Percentiles rank a stretch among this genome's conserved stretches.
These are phyloP conservation scores for Butyriboletus loyo DNA, from an alignment of 768 basidiomycete genomes.

Conservation along the genomic window DNA sequence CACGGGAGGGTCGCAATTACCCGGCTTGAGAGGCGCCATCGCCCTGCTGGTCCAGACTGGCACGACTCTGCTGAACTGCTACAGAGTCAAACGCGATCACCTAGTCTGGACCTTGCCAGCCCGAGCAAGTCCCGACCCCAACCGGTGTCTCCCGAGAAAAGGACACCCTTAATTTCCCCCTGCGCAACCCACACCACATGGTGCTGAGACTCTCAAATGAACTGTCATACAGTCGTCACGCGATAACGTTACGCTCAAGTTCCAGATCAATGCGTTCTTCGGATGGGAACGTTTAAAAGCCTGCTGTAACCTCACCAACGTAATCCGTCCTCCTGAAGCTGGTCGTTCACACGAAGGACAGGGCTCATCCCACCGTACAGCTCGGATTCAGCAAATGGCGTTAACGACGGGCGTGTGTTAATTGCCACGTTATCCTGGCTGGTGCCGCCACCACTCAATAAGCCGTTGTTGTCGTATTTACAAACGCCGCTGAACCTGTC, in stretches of 20 bases:
- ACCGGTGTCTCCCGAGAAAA: too few relatives aligned
- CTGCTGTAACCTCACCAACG: conserved; percentile 16
- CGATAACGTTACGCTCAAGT: conserved; percentile 1
- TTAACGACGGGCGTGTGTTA: conserved; percentile 1
- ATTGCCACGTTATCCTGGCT: conserved; percentile 11
- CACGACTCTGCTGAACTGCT: too few relatives aligned
- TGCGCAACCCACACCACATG: too few relatives aligned
- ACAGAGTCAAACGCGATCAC: too few relatives aligned
- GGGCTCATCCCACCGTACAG: conserved; percentile 5
- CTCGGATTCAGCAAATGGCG: conserved; percentile 1
- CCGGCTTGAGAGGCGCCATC: too few relatives aligned
- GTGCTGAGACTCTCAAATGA: not conserved
- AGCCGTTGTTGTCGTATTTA: not conserved
- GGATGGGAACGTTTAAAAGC: conserved; percentile 9
- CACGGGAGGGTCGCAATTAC: too few relatives aligned
- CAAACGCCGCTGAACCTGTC: conserved; percentile 17
- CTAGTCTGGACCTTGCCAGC: too few relatives aligned
- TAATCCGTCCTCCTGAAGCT: not conserved
- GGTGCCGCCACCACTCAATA: conserved; percentile 9
- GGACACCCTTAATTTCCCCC: not conserved
- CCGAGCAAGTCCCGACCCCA: too few relatives aligned
- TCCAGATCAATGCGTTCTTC: not conserved
- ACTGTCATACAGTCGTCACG: not conserved
- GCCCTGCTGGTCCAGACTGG: too few relatives aligned
- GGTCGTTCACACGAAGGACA: conserved; percentile 15